phyloP scores from a whole-genome alignment of 2,329 filamentous ascomycete genomes.

The Volutella citrinella region DNA sequence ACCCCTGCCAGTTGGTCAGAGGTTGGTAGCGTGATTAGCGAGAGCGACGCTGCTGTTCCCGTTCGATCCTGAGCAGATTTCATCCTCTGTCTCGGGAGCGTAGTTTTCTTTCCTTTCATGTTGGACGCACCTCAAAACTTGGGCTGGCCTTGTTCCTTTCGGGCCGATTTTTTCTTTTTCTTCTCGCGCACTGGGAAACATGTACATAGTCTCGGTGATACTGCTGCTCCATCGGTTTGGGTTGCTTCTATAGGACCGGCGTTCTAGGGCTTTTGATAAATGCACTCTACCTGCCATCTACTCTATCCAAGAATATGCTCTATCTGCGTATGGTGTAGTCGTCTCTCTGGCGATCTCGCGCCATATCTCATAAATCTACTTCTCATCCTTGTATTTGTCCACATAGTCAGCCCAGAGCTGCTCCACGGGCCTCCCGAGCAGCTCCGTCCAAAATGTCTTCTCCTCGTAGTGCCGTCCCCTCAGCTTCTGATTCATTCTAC shows the following conservation, averaged over 20 bases:
- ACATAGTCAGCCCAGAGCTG: constrained; percentile 75
- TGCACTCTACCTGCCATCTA: not conserved
- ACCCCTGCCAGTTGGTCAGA: constrained; percentile 65
- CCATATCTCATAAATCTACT: not conserved
- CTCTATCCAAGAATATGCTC: not conserved
- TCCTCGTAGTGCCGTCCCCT: constrained; percentile 62
- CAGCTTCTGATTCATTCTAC: constrained; percentile 66
- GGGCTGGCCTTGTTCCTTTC: no score
- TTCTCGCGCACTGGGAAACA: no score
- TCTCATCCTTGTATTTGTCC: constrained; percentile 21
- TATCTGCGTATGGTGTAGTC: no score
- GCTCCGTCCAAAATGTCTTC: constrained; percentile 62
- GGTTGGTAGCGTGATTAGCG: constrained; percentile 60
- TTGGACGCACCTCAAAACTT: no score
- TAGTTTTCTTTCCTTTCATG: no score
- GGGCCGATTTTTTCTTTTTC: no score
- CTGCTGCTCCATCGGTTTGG: no score
- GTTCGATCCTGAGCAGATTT: constrained; percentile 26
- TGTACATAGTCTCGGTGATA: no score
- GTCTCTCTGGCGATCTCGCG: constrained; percentile 4
- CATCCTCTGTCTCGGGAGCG: no score
- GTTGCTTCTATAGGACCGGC: no score
- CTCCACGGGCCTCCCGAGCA: constrained; percentile 64
- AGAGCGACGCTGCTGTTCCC: constrained; percentile 41
- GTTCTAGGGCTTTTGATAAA: no score